A percentile compares a stretch with the other conserved stretches of the same genome.
Evolutionary conservation across 805 yeast genomes (phyloP).

Genomic region (Lachancea meyersii): DNA sequence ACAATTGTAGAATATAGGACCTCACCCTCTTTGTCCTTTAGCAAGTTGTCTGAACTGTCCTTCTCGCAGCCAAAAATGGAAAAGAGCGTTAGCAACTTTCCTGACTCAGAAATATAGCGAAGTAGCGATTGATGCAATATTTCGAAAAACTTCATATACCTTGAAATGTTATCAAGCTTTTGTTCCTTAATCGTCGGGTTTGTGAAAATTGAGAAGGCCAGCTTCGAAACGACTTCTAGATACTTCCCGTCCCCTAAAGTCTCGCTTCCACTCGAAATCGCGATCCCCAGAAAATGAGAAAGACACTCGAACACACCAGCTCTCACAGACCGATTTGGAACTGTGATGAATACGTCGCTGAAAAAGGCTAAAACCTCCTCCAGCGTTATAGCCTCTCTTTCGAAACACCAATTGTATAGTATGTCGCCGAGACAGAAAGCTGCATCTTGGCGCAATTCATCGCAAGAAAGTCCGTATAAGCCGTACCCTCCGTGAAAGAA

Average conservation of each 20-base stretch:
- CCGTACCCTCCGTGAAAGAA: slow-evolving; percentile 25
- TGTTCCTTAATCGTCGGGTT: slow-evolving; percentile 17
- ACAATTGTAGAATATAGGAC: slow-evolving; percentile 22
- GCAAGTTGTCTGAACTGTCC: slow-evolving; percentile 6
- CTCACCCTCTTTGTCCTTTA: slow-evolving; percentile 8
- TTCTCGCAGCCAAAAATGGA: slow-evolving; percentile 10
- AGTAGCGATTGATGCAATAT: slow-evolving; percentile 20
- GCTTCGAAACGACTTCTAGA: slow-evolving; percentile 19
- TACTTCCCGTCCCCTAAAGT: slow-evolving; percentile 27
- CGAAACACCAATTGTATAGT: slow-evolving; percentile 19
- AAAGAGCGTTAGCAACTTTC: slow-evolving; percentile 30
- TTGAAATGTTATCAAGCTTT: slow-evolving; percentile 18
- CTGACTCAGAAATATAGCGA: slow-evolving; percentile 32
- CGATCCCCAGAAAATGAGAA: slow-evolving; percentile 31
- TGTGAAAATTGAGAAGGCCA: slow-evolving; percentile 27
- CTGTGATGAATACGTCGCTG: slow-evolving; percentile 16
- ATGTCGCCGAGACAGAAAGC: slow-evolving; percentile 35
- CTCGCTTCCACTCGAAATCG: slow-evolving; percentile 21
- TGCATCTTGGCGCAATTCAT: slow-evolving; percentile 23
- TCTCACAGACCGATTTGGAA: slow-evolving; percentile 23
- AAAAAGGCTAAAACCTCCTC: slow-evolving; percentile 22
- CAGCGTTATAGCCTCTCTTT: slow-evolving; percentile 14
- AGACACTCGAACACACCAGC: slow-evolving; percentile 35
- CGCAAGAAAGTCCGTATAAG: slow-evolving; percentile 26
- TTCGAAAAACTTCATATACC: slow-evolving; percentile 22